Evolutionary conservation across 148 eudicot species (phyloP), one percentile per base, ranked within the genome.

Genomic region (Camellia granthamiana): DNA sequence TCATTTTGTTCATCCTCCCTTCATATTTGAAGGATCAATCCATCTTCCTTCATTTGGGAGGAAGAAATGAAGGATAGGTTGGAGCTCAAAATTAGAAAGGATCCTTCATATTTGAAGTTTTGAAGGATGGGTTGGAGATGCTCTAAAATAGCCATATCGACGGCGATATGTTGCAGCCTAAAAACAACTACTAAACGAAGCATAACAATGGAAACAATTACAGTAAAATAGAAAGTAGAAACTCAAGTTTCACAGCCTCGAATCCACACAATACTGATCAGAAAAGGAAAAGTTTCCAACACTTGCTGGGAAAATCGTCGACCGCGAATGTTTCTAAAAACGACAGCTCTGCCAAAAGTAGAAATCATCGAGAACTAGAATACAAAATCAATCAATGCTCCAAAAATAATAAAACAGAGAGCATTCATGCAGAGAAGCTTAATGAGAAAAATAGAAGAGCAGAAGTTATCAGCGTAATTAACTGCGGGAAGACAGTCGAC

Each of bases 401-500:
- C 38, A 30, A 30, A 30, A 30, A 30, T 3, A 54, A 9, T 10
- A 14, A 72, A 72, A 72, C 21, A 44, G 61, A 54, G 6, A 44
- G 23, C 44, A 69, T 47, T 16, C 47, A 67, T 18, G 12, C 60
- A 72, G 44, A 72, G 61, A 38, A 54, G 18, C 38, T 30, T 51
- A 11, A 23, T 58, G 68, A 61, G 69, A 80, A 78, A n/a, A 30
- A 66, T 7, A 6, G 5, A 2, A 23, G 21, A 54, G 49, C 11
- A 56, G 43, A 21, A 73, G 38, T 12, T 56, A 49, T 49, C 74
- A 49, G 74, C 56, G 74, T 11, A 3, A 47, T 71, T 71, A 47
- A 49, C 58, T 71, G 74, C 74, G 52, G 19, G 52, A 49, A 41
- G 49, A 49, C 74, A 74, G 46, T 46, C 42, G 68, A 75, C 67